Conservation (phyloP, 2,329 filamentous ascomycete genomes). For the Sordariomycetes sp. region DNA sequence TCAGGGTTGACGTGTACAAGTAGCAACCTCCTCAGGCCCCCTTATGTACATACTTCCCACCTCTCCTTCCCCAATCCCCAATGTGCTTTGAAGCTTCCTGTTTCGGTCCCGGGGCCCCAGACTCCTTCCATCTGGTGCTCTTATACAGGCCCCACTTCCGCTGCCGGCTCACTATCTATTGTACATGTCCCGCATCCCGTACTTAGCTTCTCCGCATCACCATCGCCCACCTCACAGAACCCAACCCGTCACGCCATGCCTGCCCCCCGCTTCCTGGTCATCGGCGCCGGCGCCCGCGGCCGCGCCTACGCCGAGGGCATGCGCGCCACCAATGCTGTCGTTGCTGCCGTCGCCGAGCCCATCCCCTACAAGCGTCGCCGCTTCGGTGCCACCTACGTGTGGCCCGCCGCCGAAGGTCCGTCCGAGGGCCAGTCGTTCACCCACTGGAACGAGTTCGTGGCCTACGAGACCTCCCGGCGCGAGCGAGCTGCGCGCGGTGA, state of each 20-base stretch:
- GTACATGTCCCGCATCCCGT: background rate
- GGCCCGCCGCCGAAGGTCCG: conserved; percentile 38
- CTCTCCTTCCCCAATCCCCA: too few relatives aligned
- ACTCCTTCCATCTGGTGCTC: too few relatives aligned
- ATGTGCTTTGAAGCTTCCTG: too few relatives aligned
- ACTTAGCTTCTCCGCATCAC: background rate
- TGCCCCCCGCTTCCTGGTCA: conserved; percentile 61
- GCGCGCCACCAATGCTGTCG: conserved; percentile 50
- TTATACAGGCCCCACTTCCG: too few relatives aligned
- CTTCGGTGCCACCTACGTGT: conserved; percentile 65
- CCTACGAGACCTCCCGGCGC: conserved; percentile 57
- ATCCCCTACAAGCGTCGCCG: conserved; percentile 62
- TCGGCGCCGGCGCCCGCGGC: conserved; percentile 75
- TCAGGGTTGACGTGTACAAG: too few relatives aligned
- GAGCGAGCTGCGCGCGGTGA: conserved; percentile 37
- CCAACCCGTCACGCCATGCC: conserved; percentile 21
- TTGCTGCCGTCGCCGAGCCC: conserved; percentile 76
- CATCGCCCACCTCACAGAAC: background rate
- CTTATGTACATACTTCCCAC: too few relatives aligned
- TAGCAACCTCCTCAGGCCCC: too few relatives aligned
- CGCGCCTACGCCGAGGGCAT: conserved; percentile 63
- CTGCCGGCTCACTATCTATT: too few relatives aligned
- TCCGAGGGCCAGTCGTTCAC: conserved; percentile 57
- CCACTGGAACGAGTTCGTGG: conserved; percentile 67
- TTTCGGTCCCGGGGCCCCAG: background rate